Evolutionary conservation across 2,329 filamentous ascomycete species (phyloP).

Genomic region (Aspergillus ochraceoroseus): DNA sequence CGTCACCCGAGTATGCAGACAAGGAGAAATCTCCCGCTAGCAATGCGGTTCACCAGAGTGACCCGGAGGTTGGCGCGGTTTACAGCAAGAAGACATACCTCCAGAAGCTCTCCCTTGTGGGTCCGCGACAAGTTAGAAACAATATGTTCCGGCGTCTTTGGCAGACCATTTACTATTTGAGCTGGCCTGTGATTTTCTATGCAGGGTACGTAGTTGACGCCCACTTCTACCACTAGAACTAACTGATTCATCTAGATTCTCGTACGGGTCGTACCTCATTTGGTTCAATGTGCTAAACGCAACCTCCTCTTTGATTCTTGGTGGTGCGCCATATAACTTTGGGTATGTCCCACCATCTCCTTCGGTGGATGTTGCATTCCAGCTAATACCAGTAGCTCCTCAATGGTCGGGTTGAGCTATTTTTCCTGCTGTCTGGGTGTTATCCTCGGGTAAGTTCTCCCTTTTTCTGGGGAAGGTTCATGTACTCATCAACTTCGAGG

Average conservation of each 20-base stretch:
- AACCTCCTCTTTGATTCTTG: conserved; percentile 37
- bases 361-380: background rate
- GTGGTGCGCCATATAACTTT: conserved; percentile 37
- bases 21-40: conserved; percentile 19
- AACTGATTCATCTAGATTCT: conserved; percentile 26
- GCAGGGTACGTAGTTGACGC: conserved; percentile 32
- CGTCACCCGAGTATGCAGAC: conserved; percentile 15
- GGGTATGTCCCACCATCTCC: conserved; percentile 17
- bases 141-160: conserved; percentile 33
- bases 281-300: conserved; percentile 42
- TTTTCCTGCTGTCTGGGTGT: conserved; percentile 36
- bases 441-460: conserved; percentile 25
- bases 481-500: conserved; percentile 18
- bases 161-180: conserved; percentile 34
- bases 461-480: too few species aligned
- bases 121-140: conserved; percentile 27
- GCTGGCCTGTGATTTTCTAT: conserved; percentile 41
- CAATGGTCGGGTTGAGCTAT: conserved; percentile 40
- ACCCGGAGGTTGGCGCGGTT: conserved; percentile 19
- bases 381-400: conserved; percentile 27
- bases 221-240: conserved; percentile 6
- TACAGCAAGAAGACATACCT: conserved; percentile 32
- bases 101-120: conserved; percentile 33
- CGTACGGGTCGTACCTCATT: conserved; percentile 39
- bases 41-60: conserved; percentile 3